Conservation (phyloP, 78 protist species). For the Planoprotostelium fungivorum region DNA sequence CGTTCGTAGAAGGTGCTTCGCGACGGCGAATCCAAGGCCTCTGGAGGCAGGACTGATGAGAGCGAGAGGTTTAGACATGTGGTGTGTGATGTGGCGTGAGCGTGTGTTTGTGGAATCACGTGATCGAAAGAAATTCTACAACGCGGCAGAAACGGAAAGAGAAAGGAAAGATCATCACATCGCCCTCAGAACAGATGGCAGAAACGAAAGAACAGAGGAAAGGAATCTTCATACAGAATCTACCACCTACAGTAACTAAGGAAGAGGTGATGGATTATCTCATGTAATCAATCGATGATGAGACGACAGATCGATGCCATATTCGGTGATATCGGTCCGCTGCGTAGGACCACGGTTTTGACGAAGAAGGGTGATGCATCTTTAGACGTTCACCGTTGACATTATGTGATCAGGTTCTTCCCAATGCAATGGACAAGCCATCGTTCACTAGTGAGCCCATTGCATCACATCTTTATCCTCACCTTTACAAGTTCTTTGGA, state of each 20-base stretch:
- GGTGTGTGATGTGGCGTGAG: no score
- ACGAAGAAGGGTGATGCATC: not conserved
- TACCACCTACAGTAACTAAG: not conserved
- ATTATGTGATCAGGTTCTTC: not conserved
- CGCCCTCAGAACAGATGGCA: no score
- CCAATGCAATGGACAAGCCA: not conserved
- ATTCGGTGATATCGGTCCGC: not conserved
- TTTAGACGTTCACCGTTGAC: not conserved
- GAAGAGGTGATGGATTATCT: not conserved
- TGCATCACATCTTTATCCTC: not conserved
- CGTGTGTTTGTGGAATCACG: no score
- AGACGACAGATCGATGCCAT: not conserved
- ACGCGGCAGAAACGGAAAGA: no score
- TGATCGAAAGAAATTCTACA: no score
- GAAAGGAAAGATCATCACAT: no score
- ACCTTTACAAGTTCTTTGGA: not conserved
- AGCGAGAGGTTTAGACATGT: not conserved
- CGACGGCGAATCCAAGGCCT: not conserved
- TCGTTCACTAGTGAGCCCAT: not conserved
- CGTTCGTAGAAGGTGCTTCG: not conserved
- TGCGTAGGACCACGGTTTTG: not conserved
- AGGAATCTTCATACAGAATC: not conserved
- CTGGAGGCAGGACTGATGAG: not conserved
- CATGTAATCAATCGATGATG: not conserved
- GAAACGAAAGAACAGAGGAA: not conserved